Base-by-base conservation (phyloP, 2,329 filamentous ascomycete genomes). In the Talaromyces sp. region DNA sequence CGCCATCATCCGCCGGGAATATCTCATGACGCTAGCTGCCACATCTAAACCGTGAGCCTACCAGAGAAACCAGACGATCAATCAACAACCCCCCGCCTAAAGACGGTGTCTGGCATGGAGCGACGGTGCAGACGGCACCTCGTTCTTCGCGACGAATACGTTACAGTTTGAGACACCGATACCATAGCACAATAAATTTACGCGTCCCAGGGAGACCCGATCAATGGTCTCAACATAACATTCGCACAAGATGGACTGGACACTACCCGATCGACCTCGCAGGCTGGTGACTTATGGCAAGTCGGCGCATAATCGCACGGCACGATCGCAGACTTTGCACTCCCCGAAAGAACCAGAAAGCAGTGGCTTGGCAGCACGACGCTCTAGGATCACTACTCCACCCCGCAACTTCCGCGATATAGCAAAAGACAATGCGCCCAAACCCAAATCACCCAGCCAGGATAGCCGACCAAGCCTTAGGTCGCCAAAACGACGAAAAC, bases 241-340 rank as follows among this genome's bases (percentile, higher is more conserved):
- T 11, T 25, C 54, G 25, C 47, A 38, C 38, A 64, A 56, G 63
- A 66, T 66, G 62, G 54, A 61, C 40, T 61, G 67, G 65, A 68
- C 65, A 22, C 65, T 64, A 63, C 60, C 47, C 10, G 66, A 58
- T 54, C 67, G 68, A 62, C 69, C 70, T 67, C 77, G 75, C 60
- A 76, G 73, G 65, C 67, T 70, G 60, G 73, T 75, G 58, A 80
- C 77, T 10, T 80, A 80, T 67, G 77, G 78, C 63, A 77, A 76
- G 68, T 66, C 70, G 36, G 64, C 64, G 17, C 60, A 40, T 6
- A 63, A 58, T 25, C 43, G 53, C 34, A 22, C 43, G 11, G 51
- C 43, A 10, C 64, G 34, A 58, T 36, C 56, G 29, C 61, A 51
- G 17, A 27, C 29, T 13, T 49, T 17, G 5, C 36, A 59, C 3